Evolutionary conservation across 495 filamentous ascomycete genomes (phyloP).

Genomic region (Terfezia boudieri): DNA sequence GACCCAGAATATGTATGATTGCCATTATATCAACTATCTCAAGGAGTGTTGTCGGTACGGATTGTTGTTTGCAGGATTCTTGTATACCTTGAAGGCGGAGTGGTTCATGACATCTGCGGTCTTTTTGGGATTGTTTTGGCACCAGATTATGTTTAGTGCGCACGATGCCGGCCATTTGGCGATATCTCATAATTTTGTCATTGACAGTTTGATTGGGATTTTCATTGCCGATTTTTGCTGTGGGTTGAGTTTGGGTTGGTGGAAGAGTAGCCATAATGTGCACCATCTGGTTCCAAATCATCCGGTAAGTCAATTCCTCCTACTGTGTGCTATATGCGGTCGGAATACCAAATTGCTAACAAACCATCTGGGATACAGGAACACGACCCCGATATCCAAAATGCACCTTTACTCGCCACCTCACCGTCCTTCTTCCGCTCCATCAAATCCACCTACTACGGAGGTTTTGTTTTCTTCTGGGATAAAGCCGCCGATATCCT

Average conservation of each 20-base stretch:
- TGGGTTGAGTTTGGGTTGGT: slow-evolving; percentile 30
- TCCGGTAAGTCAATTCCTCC: slow-evolving; percentile 12
- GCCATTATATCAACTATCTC: slow-evolving; percentile 24
- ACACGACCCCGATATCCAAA: slow-evolving; percentile 31
- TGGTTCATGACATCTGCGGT: slow-evolving; percentile 28
- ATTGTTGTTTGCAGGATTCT: slow-evolving; percentile 20
- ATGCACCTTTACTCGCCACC: slow-evolving; percentile 28
- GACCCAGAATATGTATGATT: slow-evolving; percentile 24
- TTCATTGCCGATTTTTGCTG: slow-evolving; percentile 29
- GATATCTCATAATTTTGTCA: slow-evolving; percentile 27
- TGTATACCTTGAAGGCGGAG: slow-evolving; percentile 16
- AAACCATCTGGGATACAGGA: slow-evolving; percentile 13
- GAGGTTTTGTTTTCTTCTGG: slow-evolving; percentile 25
- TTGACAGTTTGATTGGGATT: slow-evolving; percentile 27
- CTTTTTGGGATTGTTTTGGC: slow-evolving; percentile 29
- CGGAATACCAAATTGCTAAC: not conserved
- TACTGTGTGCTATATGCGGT: too few species aligned
- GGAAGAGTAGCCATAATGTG: slow-evolving; percentile 32
- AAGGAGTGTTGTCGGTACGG: slow-evolving; percentile 25
- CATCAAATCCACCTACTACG: slow-evolving; percentile 25
- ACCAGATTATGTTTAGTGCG: slow-evolving; percentile 32
- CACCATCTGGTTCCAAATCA: slow-evolving; percentile 30
- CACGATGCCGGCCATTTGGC: slow-evolving; percentile 30
- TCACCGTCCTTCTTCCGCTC: slow-evolving; percentile 26
- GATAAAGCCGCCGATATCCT: slow-evolving; percentile 23